Conservation (phyloP, 1,139 yeast genomes). For the Candida sanyaensis region DNA sequence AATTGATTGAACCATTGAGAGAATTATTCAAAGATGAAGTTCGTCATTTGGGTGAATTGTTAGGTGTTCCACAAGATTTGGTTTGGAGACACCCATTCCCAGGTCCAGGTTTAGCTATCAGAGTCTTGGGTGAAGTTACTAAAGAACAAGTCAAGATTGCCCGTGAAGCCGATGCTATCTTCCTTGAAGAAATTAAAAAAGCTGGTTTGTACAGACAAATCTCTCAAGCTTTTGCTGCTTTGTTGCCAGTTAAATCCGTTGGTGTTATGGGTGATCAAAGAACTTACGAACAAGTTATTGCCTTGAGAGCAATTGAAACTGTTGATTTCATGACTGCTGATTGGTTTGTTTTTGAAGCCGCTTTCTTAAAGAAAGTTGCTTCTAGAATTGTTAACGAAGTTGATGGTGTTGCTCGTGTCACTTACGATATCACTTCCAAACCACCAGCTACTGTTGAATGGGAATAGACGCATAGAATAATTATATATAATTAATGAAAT, state of each 20-base stretch:
- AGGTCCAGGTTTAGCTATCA: slow-evolving; percentile 99
- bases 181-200: slow-evolving; percentile 90
- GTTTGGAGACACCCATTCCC: slow-evolving; percentile 99
- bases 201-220: slow-evolving; percentile 93
- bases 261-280: slow-evolving; percentile 99
- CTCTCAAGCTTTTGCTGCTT: slow-evolving; percentile 97
- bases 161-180: slow-evolving; percentile 93
- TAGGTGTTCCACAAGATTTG: slow-evolving; percentile 94
- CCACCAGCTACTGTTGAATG: slow-evolving; percentile 99
- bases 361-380: slow-evolving; percentile 89
- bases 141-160: slow-evolving; percentile 92
- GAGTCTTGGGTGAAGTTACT: slow-evolving; percentile 96
- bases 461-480: slow-evolving; percentile 59
- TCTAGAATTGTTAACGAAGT: slow-evolving; percentile 98
- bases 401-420: slow-evolving; percentile 98
- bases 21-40: slow-evolving; percentile 99
- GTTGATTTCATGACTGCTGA: slow-evolving; percentile 99
- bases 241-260: slow-evolving; percentile 95
- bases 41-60: slow-evolving; percentile 88
- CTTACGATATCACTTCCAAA: slow-evolving; percentile 96
- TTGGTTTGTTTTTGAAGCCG: slow-evolving; percentile 94
- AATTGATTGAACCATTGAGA: slow-evolving; percentile 96
- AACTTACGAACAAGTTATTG: slow-evolving; percentile 98
- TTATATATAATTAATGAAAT: neutral
- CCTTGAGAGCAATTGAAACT: slow-evolving; percentile 97